phyloP scores from a whole-genome alignment of 306 rosid genomes.

The Gastrolobium villosum region DNA sequence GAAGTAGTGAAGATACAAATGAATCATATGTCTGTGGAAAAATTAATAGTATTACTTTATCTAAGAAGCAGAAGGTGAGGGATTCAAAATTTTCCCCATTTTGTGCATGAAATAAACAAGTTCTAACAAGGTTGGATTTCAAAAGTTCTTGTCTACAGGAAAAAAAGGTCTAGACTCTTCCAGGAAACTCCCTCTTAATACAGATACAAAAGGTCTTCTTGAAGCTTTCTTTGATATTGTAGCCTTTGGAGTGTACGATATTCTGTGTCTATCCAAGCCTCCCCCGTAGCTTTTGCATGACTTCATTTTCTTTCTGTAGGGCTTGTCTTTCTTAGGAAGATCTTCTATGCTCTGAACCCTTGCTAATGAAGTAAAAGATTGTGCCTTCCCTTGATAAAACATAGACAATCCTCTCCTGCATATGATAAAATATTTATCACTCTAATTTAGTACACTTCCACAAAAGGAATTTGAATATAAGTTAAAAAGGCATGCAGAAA shows the following conservation, averaged over 20 bases:
- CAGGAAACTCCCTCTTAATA: slow-evolving; percentile 45
- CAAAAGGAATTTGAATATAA: not conserved
- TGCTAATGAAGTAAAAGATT: slow-evolving; percentile 72
- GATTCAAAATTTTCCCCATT: slow-evolving; percentile 20
- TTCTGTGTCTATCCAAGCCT: slow-evolving; percentile 60
- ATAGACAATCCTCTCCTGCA: slow-evolving; percentile 91
- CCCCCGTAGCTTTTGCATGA: slow-evolving; percentile 79
- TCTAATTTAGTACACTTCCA: not conserved
- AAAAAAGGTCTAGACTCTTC: slow-evolving; percentile 51
- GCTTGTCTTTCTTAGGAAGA: slow-evolving; percentile 69
- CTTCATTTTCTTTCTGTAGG: slow-evolving; percentile 62
- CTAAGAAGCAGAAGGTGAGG: slow-evolving; percentile 13
- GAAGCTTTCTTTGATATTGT: slow-evolving; percentile 78
- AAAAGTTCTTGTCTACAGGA: slow-evolving; percentile 45
- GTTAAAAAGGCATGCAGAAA: not conserved
- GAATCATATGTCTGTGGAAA: not conserved
- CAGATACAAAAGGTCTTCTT: slow-evolving; percentile 53
- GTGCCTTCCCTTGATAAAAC: slow-evolving; percentile 78
- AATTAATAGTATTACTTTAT: not conserved
- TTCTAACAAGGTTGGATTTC: slow-evolving; percentile 24
- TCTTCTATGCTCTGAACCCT: slow-evolving; percentile 71
- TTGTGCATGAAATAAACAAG: slow-evolving; percentile 40
- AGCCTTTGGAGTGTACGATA: slow-evolving; percentile 58
- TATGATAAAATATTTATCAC: not conserved
- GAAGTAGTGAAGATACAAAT: not conserved